These are phyloP conservation scores for Dalechampia spathulata DNA, from an alignment of 441 rosid species.

Conservation along the genomic window DNA sequence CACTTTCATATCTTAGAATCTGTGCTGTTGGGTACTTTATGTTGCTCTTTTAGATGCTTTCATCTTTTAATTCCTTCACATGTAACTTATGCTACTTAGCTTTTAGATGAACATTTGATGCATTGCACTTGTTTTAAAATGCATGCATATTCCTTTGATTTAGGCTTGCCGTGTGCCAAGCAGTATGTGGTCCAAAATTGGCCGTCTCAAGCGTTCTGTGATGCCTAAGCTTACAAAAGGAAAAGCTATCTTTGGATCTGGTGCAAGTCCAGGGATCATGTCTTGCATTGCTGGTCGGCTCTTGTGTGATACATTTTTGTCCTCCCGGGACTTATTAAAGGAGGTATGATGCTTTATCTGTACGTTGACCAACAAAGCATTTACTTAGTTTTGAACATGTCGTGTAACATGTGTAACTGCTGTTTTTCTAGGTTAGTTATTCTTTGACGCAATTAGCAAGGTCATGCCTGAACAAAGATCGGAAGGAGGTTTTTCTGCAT, in stretches of 20 bases:
- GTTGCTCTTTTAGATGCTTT: neutral
- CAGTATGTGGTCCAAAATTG: constrained; percentile 96
- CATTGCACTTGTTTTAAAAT: constrained; percentile 7
- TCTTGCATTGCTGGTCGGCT: constrained; percentile 95
- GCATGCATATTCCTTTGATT: constrained; percentile 5
- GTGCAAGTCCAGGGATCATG: constrained; percentile 93
- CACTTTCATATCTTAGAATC: neutral
- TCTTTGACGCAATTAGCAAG: constrained; percentile 91
- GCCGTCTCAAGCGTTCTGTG: constrained; percentile 84
- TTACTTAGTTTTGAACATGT: constrained; percentile 13
- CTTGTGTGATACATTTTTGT: constrained; percentile 81
- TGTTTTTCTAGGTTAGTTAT: constrained; percentile 78
- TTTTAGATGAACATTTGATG: constrained; percentile 5
- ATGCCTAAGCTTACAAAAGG: constrained; percentile 92
- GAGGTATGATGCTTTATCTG: constrained; percentile 44
- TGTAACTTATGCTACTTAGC: neutral
- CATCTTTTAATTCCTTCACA: neutral
- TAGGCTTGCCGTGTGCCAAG: constrained; percentile 89
- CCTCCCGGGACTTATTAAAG: constrained; percentile 83
- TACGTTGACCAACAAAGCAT: neutral
- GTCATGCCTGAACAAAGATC: constrained; percentile 78
- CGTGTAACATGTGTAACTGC: constrained; percentile 18
- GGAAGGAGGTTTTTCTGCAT: constrained; percentile 80
- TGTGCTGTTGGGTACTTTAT: neutral
- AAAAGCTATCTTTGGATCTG: constrained; percentile 65